Base-by-base conservation (phyloP, 305 asterid genomes). In the Petunia hybrid region DNA sequence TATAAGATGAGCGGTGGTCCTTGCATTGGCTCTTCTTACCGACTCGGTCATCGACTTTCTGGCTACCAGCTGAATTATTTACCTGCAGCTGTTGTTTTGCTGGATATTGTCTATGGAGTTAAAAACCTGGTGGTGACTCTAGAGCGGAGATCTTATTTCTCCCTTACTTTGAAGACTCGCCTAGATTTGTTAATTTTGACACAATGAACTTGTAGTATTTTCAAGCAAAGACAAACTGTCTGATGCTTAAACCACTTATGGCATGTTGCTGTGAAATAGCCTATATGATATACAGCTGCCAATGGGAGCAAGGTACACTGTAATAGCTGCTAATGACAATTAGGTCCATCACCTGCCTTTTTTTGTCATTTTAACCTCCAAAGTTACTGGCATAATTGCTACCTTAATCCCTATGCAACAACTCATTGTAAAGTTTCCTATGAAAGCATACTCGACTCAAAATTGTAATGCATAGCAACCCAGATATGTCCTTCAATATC, bases 341-440 rank as follows among this genome's bases (percentile, higher is more conserved):
- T 70, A 70, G 42, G 42, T 5, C 77, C 60, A 9, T 70, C 60
- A 70, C 60, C 77, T 45, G 76, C 60, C 22, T 70, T 36, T 22
- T 70, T 43, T 68, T 70, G 41, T 70, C 41, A 45, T 69, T 70
- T 31, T 45, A 0, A 70, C 77, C 31, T 70, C 77, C 60, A 70
- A 22, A 45, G 46, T 70, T 14, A 70, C 65, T 22, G 13, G 65
- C 13, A 13, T 60, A 2, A 8, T 16, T 63, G 69, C 45, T 63
- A 16, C 69, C 43, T 63, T 63, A 36, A 9, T 66, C 80, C 31
- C 51, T 8, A 31, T 42, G 82, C 39, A 67, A 40, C 74, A 59
- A 8, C 22, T 22, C 16, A 2, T 0, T 69, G 1, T 45, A 41
- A 4, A 41, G 10, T 68, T 69, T 51, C n/a, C 57, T 10, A 51